A percentile compares a stretch with the other conserved stretches of the same genome.
phyloP scores from a whole-genome alignment of 139 green algal genomes.

The Tetradesmus obliquus region DNA sequence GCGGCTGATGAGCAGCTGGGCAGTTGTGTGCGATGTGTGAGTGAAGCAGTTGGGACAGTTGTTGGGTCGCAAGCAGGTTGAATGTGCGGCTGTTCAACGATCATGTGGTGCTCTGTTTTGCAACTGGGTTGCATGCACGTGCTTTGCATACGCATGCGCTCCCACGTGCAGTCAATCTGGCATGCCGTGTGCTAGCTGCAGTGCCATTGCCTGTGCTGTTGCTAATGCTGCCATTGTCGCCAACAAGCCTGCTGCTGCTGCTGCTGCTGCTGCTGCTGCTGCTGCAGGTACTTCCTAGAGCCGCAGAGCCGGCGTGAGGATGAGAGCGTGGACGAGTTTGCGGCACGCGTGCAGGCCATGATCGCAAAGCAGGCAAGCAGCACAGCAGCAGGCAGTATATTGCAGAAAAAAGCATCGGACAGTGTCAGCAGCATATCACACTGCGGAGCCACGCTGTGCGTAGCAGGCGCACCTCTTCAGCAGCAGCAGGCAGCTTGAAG shows the following conservation, averaged over 20 bases:
- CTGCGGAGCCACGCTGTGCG: no score
- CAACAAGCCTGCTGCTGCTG: background rate
- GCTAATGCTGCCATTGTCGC: background rate
- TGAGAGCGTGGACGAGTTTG: constrained; percentile 89
- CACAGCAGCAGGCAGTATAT: background rate
- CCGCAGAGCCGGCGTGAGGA: constrained; percentile 75
- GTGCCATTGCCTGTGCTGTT: background rate
- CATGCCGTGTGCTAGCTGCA: background rate
- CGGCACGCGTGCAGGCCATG: constrained; percentile 85
- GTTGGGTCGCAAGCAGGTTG: no score
- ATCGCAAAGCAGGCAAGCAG: constrained; percentile 71
- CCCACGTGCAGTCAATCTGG: no score
- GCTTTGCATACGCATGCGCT: no score
- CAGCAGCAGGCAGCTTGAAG: no score
- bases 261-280: background rate
- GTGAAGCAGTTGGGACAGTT: background rate
- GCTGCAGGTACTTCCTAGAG: constrained; percentile 88
- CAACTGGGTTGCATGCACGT: no score
- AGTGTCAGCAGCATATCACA: background rate
- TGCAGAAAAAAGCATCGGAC: background rate
- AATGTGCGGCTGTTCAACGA: no score
- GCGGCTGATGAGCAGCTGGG: constrained; percentile 96
- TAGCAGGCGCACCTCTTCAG: no score
- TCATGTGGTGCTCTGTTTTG: no score
- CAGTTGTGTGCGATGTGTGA: constrained; percentile 92